Percentiles rank a stretch among this genome's conserved stretches.
Evolutionary conservation across 2,329 filamentous ascomycete species (phyloP).

Genomic region (Cercospora canescens): DNA sequence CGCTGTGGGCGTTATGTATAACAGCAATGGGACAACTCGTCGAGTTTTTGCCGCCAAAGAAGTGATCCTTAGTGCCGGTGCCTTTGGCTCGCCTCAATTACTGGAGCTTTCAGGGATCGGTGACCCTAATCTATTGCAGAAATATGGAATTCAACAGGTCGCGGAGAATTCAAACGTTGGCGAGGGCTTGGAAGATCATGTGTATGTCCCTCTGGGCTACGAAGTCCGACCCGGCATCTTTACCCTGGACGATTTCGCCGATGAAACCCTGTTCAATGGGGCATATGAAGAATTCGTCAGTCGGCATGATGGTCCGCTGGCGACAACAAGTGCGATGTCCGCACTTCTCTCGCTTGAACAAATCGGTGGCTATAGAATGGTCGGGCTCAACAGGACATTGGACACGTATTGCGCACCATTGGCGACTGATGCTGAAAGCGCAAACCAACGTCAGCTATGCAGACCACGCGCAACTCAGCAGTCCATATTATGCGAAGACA

Average conservation of each 20-base stretch:
- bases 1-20: slow-evolving; percentile 37
- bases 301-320: slow-evolving; percentile 6
- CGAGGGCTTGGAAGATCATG: slow-evolving; percentile 21
- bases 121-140: slow-evolving; percentile 4
- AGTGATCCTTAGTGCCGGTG: slow-evolving; percentile 52
- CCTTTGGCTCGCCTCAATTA: slow-evolving; percentile 39
- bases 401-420: neutral
- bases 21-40: slow-evolving; percentile 23
- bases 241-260: slow-evolving; percentile 9
- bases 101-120: slow-evolving; percentile 44
- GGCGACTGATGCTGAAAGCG: neutral
- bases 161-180: slow-evolving; percentile 27
- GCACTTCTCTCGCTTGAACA: slow-evolving; percentile 17
- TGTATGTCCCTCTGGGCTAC: slow-evolving; percentile 21
- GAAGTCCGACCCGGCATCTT: slow-evolving; percentile 26
- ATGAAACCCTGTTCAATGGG: neutral
- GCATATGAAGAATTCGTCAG: slow-evolving; percentile 6
- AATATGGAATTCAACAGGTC: slow-evolving; percentile 19
- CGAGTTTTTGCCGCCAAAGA: slow-evolving; percentile 40
- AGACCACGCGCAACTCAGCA: slow-evolving; percentile 4
- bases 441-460: neutral
- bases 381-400: neutral
- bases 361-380: slow-evolving; percentile 3
- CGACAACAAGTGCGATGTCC: slow-evolving; percentile 9
- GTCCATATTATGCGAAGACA: slow-evolving; percentile 18